A percentile compares a stretch with the other conserved stretches of the same genome.
phyloP scores from a whole-genome alignment of 2,329 filamentous ascomycete species.

The Cordyceps militaris region DNA sequence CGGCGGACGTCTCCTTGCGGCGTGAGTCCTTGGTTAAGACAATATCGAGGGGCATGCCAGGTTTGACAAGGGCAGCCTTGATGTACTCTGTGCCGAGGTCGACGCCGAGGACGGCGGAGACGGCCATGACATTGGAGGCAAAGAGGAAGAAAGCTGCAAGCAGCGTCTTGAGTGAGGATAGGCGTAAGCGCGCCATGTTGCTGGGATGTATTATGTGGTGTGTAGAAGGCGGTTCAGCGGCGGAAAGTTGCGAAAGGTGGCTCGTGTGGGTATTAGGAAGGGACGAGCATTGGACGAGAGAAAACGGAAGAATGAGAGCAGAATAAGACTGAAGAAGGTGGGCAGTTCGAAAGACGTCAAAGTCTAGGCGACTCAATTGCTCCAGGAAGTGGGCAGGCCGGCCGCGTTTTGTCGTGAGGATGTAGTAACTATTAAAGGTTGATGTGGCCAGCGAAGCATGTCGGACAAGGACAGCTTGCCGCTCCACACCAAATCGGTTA shows the following conservation, averaged over 20 bases:
- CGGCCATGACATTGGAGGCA: constrained; percentile 42
- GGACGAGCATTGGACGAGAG: neutral
- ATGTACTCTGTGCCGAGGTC: constrained; percentile 96
- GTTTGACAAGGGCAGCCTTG: constrained; percentile 93
- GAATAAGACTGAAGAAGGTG: neutral
- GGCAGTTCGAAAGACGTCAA: neutral
- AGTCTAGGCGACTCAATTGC: neutral
- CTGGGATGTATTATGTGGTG: neutral
- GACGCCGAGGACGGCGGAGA: constrained; percentile 76
- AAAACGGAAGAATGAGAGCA: neutral
- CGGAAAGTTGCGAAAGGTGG: neutral
- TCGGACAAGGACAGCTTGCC: neutral
- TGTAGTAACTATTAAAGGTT: constrained; percentile 4
- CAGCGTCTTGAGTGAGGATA: constrained; percentile 32
- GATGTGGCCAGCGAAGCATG: constrained; percentile 12
- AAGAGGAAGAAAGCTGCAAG: constrained; percentile 32
- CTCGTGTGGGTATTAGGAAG: neutral
- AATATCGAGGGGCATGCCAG: constrained; percentile 93
- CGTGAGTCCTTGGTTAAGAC: constrained; percentile 97
- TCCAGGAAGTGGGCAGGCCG: constrained; percentile 1
- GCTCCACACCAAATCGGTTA: neutral
- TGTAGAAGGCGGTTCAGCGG: neutral
- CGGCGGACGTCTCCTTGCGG: constrained; percentile 84
- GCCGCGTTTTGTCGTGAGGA: neutral
- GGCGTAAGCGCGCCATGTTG: constrained; percentile 27